Evolutionary conservation across 2,329 filamentous ascomycete genomes (phyloP), one percentile per base, ranked within the genome.

Genomic region (Fusarium sp.): DNA sequence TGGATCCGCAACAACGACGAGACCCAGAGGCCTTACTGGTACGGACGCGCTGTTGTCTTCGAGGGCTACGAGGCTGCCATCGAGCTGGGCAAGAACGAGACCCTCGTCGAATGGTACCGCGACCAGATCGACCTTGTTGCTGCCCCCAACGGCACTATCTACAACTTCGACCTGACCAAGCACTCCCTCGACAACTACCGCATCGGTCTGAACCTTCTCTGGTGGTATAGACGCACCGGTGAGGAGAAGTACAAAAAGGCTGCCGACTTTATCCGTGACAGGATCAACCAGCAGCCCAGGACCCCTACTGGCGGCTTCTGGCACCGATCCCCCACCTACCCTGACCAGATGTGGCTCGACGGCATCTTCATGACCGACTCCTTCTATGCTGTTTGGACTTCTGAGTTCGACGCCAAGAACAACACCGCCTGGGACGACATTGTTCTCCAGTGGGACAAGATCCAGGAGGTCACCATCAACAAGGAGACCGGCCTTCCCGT

Each of bases 121-220:
- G 75, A 73, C 4, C 80, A 83, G 51, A 79, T 87, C 37, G 83
- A 85, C 49, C 76, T 78, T 1, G 80, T 87, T 4, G 69, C 78
- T 2, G 69, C 76, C 4, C 17, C 35, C 3, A 61, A 75, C 32
- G 86, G 86, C 14, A 82, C 80, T 6, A 76, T 86, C 56, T 74
- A 75, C 15, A 77, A 78, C 19, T 87, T 83, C 78, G 78, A 83
- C 54, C 74, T 80, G 15, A 75, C 75, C 4, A 82, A 80, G 70
- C 83, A 86, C 76, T 84, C 83, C 4, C 78, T 85, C 1, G 83
- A 85, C 62, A 82, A 87, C 59, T 81, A 87, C 62, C 83, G 85
- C 7, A 79, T 87, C 32, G 86, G 84, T 9, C 81, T 84, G 67
- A 84, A 84, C 70, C 76, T 85, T 37, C 77, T 87, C 2, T 83